These are phyloP conservation scores for Rosa multiflora DNA, from an alignment of 306 rosid species.

Conservation along the genomic window DNA sequence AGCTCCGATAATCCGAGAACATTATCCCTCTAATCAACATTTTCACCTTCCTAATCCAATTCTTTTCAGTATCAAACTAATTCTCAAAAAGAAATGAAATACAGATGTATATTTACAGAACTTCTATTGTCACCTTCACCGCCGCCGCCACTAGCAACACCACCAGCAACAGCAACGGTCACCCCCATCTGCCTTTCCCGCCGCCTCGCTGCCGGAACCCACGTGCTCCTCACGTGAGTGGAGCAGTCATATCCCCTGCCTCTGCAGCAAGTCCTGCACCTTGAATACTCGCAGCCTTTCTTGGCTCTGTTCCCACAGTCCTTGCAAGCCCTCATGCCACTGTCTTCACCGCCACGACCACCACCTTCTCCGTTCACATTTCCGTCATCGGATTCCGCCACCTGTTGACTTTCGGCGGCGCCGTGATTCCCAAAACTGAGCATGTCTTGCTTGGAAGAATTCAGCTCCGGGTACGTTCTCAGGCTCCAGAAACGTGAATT, in stretches of 20 bases:
- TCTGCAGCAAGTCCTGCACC: conserved; percentile 88
- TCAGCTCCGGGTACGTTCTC: conserved; percentile 46
- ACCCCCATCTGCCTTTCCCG: conserved; percentile 47
- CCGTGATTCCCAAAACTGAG: conserved; percentile 20
- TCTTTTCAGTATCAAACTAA: neutral
- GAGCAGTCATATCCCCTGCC: conserved; percentile 65
- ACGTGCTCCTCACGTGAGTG: conserved; percentile 87
- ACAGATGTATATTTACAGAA: neutral
- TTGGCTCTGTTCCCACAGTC: conserved; percentile 89
- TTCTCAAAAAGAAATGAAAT: neutral
- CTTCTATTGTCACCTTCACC: conserved; percentile 9
- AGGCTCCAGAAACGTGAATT: conserved; percentile 41
- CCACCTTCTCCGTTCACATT: neutral
- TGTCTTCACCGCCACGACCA: conserved; percentile 35
- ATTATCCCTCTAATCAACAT: neutral
- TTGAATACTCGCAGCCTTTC: conserved; percentile 58
- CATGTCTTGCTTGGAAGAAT: conserved; percentile 31
- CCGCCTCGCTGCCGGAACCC: conserved; percentile 61
- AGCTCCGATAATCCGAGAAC: neutral
- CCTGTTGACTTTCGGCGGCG: neutral
- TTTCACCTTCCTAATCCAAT: neutral
- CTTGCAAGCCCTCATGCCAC: conserved; percentile 48
- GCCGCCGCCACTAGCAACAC: conserved; percentile 22
- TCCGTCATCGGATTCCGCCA: conserved; percentile 20
- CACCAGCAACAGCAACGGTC: conserved; percentile 15